Percentiles rank a stretch among this genome's conserved stretches.
Evolutionary conservation across 2,329 filamentous ascomycete genomes (phyloP).

Genomic region (Fusarium cicatricum): DNA sequence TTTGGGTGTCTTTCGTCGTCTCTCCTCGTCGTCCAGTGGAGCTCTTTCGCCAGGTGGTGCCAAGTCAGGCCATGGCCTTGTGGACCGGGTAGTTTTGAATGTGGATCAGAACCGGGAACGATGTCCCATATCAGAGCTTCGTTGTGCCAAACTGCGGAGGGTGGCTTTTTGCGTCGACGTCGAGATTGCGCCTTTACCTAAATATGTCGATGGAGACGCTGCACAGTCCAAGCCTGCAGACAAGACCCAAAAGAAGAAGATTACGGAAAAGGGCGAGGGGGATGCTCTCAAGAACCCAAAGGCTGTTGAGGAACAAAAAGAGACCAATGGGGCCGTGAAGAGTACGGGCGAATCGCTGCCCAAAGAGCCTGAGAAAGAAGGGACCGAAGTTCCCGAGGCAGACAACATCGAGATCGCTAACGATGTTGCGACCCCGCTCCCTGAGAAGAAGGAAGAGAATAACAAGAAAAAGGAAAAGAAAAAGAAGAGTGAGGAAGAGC

Average conservation of each 20-base stretch:
- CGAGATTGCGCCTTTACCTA: slow-evolving; percentile 89
- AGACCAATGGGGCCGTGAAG: slow-evolving; percentile 51
- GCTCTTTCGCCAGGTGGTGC: slow-evolving; percentile 35
- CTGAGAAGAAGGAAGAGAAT: slow-evolving; percentile 52
- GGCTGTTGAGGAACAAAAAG: slow-evolving; percentile 59
- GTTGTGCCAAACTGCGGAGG: slow-evolving; percentile 80
- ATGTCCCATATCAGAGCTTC: slow-evolving; percentile 80
- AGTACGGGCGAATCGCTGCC: slow-evolving; percentile 51
- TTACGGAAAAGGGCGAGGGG: slow-evolving; percentile 76
- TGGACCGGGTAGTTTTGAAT: slow-evolving; percentile 84
- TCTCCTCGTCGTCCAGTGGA: slow-evolving; percentile 72
- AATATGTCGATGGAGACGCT: slow-evolving; percentile 71
- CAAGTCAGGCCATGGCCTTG: slow-evolving; percentile 68
- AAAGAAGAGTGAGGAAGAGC: slow-evolving; percentile 90
- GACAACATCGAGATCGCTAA: slow-evolving; percentile 35
- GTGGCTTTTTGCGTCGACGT: slow-evolving; percentile 98
- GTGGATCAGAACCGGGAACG: slow-evolving; percentile 81
- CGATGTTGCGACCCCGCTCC: slow-evolving; percentile 29
- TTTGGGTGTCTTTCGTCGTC: slow-evolving; percentile 80
- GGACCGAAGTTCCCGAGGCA: slow-evolving; percentile 38
- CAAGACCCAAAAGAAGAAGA: slow-evolving; percentile 65
- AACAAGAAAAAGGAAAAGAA: slow-evolving; percentile 92
- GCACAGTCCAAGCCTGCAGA: slow-evolving; percentile 52
- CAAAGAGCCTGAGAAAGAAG: slow-evolving; percentile 52
- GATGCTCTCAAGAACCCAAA: slow-evolving; percentile 75